Base-by-base conservation (phyloP, 2,329 filamentous ascomycete genomes). In the Fusarium sp. region DNA sequence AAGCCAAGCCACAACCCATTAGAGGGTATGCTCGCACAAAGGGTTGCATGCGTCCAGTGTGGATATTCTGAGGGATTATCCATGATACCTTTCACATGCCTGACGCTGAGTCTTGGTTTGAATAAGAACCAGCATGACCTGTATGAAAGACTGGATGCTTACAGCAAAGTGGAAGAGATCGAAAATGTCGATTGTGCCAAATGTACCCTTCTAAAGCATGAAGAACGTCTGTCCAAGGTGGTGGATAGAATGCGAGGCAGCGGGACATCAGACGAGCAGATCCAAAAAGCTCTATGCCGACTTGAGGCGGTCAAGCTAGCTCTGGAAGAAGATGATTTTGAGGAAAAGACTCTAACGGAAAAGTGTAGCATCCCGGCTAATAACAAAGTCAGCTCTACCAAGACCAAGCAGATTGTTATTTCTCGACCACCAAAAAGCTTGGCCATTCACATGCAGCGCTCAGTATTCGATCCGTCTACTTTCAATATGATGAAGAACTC, bases 41-140 rank as follows among this genome's bases (percentile, higher is more conserved):
- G 94, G 41, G 94, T 98, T 2, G 93, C 93, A 0, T 99, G 96
- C 79, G 91, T 93, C 60, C 86, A 86, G 48, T 99, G 96, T 78
- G 93, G 94, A 11, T 92, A 93, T 81, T 94, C 93, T 0, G 94
- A 97, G 75, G 95, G 95, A 2, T 85, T 98, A 17, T 94, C 93
- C 3, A 89, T 98, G 82, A 97, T 94, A 23, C 94, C 94, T 0
- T 98, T 98, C 85, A 98, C 96, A 78, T 98, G 94, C 77, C 84
- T 98, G 49, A 98, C 95, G 0, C 88, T 98, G 1, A 94, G 92
- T 38, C 88, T 98, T 3, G 93, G 92, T 2, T 82, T 86, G 8
- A 86, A 87, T 50, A 86, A 85, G 70, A 78, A 81, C 33, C 84
- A 87, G 20, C 93, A 95, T 76, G 88, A 94, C 67, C 82, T 98